These are phyloP conservation scores for Pulveroboletus frians DNA, from an alignment of 768 basidiomycete genomes.

Conservation along the genomic window DNA sequence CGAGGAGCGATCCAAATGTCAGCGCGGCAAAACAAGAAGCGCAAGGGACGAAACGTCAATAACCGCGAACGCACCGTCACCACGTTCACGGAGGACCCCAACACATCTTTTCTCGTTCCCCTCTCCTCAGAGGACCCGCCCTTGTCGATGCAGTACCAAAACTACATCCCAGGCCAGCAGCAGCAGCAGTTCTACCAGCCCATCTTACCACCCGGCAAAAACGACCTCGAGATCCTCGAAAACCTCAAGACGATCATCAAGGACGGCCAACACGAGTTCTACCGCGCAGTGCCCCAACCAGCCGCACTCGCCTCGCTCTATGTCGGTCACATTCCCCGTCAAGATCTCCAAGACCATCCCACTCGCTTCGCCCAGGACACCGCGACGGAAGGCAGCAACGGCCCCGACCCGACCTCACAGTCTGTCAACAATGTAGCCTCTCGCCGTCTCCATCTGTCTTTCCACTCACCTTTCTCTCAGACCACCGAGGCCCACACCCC, in stretches of 20 bases:
- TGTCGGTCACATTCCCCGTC: slow-evolving; percentile 45
- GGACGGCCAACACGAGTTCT: slow-evolving; percentile 67
- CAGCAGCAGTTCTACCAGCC: slow-evolving; percentile 26
- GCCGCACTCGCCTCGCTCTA: slow-evolving; percentile 59
- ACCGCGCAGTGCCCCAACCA: slow-evolving; percentile 61
- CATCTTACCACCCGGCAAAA: slow-evolving; percentile 48
- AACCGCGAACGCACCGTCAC: slow-evolving; percentile 66
- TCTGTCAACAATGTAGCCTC: slow-evolving; percentile 34
- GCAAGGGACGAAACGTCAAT: slow-evolving; percentile 49
- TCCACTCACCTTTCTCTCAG: slow-evolving; percentile 15
- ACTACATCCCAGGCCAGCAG: slow-evolving; percentile 27
- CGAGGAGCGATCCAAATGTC: slow-evolving; percentile 34
- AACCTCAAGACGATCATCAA: slow-evolving; percentile 71
- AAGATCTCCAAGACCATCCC: slow-evolving; percentile 26
- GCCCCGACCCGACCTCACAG: not conserved
- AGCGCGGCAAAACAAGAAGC: slow-evolving; percentile 60
- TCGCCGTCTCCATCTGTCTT: slow-evolving; percentile 8
- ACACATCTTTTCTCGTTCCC: slow-evolving; percentile 48
- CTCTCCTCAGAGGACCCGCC: slow-evolving; percentile 48
- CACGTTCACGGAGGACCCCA: slow-evolving; percentile 57
- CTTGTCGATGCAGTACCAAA: slow-evolving; percentile 37
- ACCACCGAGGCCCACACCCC: slow-evolving; percentile 23
- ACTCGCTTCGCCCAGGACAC: slow-evolving; percentile 10
- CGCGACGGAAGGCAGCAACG: slow-evolving; percentile 9
- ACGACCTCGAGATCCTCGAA: slow-evolving; percentile 70